These are phyloP conservation scores for Magnaporthiopsis rhizophila DNA, from an alignment of 2,329 filamentous ascomycete species.

Conservation along the genomic window DNA sequence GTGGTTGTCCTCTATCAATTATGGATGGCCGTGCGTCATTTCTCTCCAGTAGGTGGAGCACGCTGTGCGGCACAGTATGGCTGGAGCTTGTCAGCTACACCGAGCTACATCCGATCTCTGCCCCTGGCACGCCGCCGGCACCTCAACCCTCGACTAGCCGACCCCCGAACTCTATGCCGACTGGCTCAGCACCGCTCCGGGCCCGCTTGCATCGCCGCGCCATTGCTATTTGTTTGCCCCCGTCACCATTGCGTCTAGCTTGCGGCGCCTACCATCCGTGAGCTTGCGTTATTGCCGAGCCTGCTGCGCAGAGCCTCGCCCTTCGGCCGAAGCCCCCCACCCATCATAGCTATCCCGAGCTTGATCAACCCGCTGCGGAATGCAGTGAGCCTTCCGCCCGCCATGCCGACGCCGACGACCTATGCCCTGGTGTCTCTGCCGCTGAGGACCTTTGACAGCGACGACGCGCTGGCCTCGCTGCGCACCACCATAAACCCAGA, in stretches of 20 bases:
- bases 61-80: background rate
- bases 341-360: background rate
- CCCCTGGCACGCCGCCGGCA: background rate
- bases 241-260: background rate
- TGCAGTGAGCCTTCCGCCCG: constrained; percentile 13
- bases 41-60: background rate
- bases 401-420: constrained; percentile 43
- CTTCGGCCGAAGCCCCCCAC: background rate
- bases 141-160: background rate
- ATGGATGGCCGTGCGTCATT: background rate
- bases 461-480: constrained; percentile 73
- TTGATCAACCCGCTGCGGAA: constrained; percentile 8
- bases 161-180: background rate
- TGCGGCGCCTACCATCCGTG: background rate
- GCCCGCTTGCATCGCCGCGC: background rate
- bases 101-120: background rate
- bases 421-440: constrained; percentile 90
- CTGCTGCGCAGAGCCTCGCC: background rate
- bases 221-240: background rate
- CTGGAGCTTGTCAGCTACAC: background rate
- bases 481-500: constrained; percentile 64
- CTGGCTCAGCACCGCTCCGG: background rate
- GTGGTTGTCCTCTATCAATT: too few species aligned
- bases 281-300: constrained; percentile 5
- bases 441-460: constrained; percentile 74